Base-by-base conservation (phyloP, 495 filamentous ascomycete species). In the Hypoxylon fragiforme region DNA sequence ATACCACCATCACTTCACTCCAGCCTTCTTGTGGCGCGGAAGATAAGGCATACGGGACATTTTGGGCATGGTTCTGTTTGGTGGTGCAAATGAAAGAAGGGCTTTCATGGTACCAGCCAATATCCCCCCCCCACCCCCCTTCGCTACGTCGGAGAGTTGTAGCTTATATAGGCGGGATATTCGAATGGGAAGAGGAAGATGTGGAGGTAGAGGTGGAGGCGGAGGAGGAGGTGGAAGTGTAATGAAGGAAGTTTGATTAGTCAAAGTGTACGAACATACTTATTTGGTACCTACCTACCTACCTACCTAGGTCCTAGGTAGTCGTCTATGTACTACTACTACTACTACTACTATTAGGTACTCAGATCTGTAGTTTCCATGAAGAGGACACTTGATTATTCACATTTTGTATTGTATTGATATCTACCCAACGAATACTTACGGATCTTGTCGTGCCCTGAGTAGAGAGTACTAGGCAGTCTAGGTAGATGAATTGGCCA, bases 351-450 rank as follows among this genome's bases (percentile, higher is more conserved):
- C n/a, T n/a, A n/a, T n/a, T n/a, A n/a, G n/a, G n/a, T n/a, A n/a
- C 44, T 34, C 49, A 49, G 22, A 40, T 43, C 14, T 49, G 53
- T 56, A 56, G 53, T 39, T 32, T 49, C 44, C 44, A 44, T 31
- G 44, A 31, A 56, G 26, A 24, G 38, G 36, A 45, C 26, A 45
- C 53, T 50, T 57, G 50, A 57, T 57, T 44, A 50, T 57, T 56
- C 45, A 44, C 53, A 55, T 44, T 28, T 28, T 28, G 9, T 28
- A 28, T 28, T 28, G 24, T 28, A 4, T 4, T 4, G 9, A 9
- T 28, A 28, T 28, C 9, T 28, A 28, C 24, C 24, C n/a, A n/a
- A n/a, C n/a, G n/a, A n/a, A n/a, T n/a, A n/a, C n/a, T n/a, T n/a
- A n/a, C n/a, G n/a, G n/a, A n/a, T n/a, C n/a, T n/a, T n/a, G n/a